Evolutionary conservation across 257 asterid genomes (phyloP).

Genomic region (Paulownia fortunei): DNA sequence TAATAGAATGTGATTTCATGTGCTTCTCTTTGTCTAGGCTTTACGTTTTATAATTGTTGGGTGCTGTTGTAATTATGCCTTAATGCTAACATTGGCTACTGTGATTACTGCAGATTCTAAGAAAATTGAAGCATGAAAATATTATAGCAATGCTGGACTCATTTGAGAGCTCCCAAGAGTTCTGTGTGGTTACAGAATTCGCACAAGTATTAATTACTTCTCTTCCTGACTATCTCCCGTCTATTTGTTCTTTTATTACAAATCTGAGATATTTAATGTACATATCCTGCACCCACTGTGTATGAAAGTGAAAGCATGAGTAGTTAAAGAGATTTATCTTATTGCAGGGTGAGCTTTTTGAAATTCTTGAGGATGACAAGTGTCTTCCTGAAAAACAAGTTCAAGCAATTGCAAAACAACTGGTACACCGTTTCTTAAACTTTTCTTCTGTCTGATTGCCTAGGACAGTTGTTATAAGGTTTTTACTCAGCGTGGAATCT

Average conservation of each 20-base stretch:
- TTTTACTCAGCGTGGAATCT: not conserved
- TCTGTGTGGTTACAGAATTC: constrained; percentile 96
- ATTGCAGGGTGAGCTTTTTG: constrained; percentile 93
- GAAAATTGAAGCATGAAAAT: constrained; percentile 94
- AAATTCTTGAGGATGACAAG: constrained; percentile 97
- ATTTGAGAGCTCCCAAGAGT: constrained; percentile 95
- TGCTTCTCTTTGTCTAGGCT: not conserved
- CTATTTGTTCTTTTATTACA: constrained; percentile 11
- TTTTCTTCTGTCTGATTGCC: constrained; percentile 22
- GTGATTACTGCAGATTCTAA: constrained; percentile 68
- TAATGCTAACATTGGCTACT: constrained; percentile 27
- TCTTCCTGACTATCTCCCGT: constrained; percentile 18
- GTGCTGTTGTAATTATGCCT: not conserved
- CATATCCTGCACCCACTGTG: constrained; percentile 6
- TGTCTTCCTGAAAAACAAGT: constrained; percentile 99
- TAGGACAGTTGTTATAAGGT: not conserved
- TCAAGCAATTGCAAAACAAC: constrained; percentile 96
- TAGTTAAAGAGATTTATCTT: constrained; percentile 32
- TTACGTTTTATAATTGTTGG: constrained; percentile 10
- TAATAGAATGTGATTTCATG: not conserved
- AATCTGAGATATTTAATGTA: not conserved
- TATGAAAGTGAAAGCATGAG: constrained; percentile 18
- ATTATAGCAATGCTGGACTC: constrained; percentile 96
- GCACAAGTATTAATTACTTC: constrained; percentile 66
- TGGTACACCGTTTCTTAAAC: constrained; percentile 54